phyloP scores from a whole-genome alignment of 371 early-diverging fungal species.

The Encephalitozoon intestinalis region DNA sequence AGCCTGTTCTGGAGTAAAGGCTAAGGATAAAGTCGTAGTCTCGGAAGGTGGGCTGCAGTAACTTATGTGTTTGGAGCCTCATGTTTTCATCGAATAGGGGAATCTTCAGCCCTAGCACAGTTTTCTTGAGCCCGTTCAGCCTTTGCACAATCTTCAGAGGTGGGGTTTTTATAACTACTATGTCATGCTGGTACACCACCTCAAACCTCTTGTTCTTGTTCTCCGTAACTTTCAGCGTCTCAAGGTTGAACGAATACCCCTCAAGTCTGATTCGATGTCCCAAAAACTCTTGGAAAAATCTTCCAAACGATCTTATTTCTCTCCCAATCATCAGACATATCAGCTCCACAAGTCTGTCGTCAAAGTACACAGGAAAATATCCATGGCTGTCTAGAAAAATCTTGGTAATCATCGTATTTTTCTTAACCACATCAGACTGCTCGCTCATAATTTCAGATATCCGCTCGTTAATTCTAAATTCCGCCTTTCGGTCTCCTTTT shows the following conservation, averaged over 20 bases:
- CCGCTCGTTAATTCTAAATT: neutral
- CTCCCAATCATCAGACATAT: slow-evolving; percentile 11
- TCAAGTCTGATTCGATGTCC: neutral
- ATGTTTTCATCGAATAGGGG: neutral
- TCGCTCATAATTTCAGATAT: slow-evolving; percentile 1
- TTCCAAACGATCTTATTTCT: slow-evolving; percentile 12
- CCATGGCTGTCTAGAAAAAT: slow-evolving; percentile 25
- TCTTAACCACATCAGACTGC: neutral
- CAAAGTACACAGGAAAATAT: slow-evolving; percentile 31
- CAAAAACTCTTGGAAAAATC: slow-evolving; percentile 20
- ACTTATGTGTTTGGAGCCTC: neutral
- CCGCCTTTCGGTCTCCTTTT: neutral
- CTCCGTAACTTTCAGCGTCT: neutral
- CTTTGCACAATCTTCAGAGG: neutral
- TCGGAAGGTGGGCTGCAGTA: neutral
- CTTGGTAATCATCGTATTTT: slow-evolving; percentile 2
- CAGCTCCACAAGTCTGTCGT: slow-evolving; percentile 32
- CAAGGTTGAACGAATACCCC: neutral
- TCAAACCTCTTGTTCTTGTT: neutral
- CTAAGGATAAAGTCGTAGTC: slow-evolving; percentile 44
- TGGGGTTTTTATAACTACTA: neutral
- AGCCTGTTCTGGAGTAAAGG: slow-evolving; percentile 5
- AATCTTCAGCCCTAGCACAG: neutral
- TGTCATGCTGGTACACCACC: neutral
- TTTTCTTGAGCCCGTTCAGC: neutral